phyloP scores from a whole-genome alignment of 768 basidiomycete genomes.

The Amanita phalloides region DNA sequence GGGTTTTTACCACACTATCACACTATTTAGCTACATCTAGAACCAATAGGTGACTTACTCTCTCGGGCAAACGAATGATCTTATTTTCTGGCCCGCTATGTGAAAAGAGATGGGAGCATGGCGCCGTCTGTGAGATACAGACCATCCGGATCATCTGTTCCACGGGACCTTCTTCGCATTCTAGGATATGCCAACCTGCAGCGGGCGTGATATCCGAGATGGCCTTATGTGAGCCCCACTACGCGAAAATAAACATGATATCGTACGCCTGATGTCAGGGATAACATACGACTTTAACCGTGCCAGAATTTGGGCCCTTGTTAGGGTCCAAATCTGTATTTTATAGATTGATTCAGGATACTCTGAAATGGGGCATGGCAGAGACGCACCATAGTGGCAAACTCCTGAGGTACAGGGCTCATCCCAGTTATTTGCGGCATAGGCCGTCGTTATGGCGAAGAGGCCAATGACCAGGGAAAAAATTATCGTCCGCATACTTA shows the following conservation, averaged over 20 bases:
- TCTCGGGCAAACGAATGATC: constrained; percentile 22
- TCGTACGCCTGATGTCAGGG: not conserved
- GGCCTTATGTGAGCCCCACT: constrained; percentile 15
- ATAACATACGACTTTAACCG: not conserved
- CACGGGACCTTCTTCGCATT: constrained; percentile 18
- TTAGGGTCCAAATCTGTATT: constrained; percentile 3
- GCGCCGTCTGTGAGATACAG: constrained; percentile 14
- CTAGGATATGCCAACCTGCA: constrained; percentile 28
- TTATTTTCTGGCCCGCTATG: constrained; percentile 20
- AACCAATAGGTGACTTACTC: constrained; percentile 11
- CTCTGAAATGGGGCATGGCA: not conserved
- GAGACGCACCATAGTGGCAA: constrained; percentile 10
- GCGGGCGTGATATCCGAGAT: constrained; percentile 29
- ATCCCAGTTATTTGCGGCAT: constrained; percentile 11
- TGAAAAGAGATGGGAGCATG: constrained; percentile 20
- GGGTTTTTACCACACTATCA: constrained; percentile 10
- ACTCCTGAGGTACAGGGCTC: constrained; percentile 9
- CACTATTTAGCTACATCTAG: not conserved
- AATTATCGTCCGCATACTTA: not conserved
- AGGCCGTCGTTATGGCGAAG: not conserved
- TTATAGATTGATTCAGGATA: not conserved
- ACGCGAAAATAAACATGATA: not conserved
- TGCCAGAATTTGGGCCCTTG: not conserved
- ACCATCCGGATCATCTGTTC: constrained; percentile 24
- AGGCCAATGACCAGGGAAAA: not conserved